Evolutionary conservation across 345 rosid genomes (phyloP).

Genomic region (rapeseed (Brassica napus)): DNA sequence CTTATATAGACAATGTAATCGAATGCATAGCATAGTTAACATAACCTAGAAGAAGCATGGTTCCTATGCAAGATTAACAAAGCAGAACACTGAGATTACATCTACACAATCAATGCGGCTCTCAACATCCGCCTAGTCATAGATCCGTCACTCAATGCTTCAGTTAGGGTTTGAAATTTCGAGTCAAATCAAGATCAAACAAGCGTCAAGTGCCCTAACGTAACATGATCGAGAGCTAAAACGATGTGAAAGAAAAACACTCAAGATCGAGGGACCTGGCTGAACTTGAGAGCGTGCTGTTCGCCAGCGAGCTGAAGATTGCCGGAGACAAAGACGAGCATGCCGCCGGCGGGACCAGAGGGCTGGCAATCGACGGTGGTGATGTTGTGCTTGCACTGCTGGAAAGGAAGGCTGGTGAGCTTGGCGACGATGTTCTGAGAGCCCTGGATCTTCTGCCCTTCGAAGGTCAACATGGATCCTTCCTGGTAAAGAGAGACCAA

Average conservation of each 20-base stretch:
- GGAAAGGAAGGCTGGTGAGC: conserved; percentile 85
- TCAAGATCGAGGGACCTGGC: conserved; percentile 57
- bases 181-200: conserved; percentile 1
- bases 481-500: conserved; percentile 78
- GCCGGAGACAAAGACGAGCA: conserved; percentile 93
- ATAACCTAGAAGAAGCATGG: no score
- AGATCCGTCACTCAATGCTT: conserved; percentile 8
- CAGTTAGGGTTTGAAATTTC: not conserved
- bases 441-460: conserved; percentile 92
- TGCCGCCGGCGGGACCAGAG: conserved; percentile 80
- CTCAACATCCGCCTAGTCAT: not conserved
- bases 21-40: no score
- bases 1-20: no score
- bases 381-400: conserved; percentile 87
- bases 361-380: conserved; percentile 95
- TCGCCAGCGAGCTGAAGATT: conserved; percentile 91
- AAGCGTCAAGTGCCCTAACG: conserved; percentile 20
- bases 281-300: conserved; percentile 93
- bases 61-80: not conserved
- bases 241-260: not conserved
- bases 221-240: conserved; percentile 3
- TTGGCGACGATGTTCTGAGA: conserved; percentile 73
- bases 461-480: conserved; percentile 84
- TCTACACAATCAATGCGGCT: not conserved
- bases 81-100: conserved; percentile 1